Conservation (phyloP, 1,284 basidiomycete species). For the Amylostereum areolatum region DNA sequence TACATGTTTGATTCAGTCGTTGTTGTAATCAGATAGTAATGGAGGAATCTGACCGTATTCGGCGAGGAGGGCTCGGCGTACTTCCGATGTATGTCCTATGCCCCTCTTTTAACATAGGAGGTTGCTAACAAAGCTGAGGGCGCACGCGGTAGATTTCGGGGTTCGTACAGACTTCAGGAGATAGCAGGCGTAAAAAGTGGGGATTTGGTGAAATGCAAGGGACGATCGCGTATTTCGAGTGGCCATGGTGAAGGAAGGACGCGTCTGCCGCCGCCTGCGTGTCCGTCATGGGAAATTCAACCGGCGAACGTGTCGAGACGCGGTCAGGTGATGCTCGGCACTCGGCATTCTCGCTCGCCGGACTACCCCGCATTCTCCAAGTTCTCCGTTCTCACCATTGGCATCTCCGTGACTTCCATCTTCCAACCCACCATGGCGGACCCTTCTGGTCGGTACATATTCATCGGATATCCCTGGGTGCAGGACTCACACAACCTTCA, state of each 20-base stretch:
- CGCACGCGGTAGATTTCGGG: constrained; percentile 50
- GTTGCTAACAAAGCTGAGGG: background rate
- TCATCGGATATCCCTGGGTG: too few relatives aligned
- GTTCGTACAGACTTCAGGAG: constrained; percentile 67
- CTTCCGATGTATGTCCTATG: constrained; percentile 74
- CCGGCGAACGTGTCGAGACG: too few relatives aligned
- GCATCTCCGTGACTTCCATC: too few relatives aligned
- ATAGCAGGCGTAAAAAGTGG: constrained; percentile 86
- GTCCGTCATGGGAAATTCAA: too few relatives aligned
- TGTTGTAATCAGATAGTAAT: background rate
- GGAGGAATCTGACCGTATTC: constrained; percentile 43
- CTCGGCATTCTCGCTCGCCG: too few relatives aligned
- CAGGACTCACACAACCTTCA: constrained; percentile 14
- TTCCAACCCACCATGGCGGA: too few relatives aligned
- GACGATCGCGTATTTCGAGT: constrained; percentile 27
- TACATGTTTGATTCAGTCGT: constrained; percentile 16
- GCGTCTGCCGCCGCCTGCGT: too few relatives aligned
- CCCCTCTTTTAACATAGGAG: background rate
- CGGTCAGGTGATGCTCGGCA: too few relatives aligned
- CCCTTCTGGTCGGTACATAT: too few relatives aligned
- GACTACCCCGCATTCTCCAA: too few relatives aligned
- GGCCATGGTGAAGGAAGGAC: constrained; percentile 9
- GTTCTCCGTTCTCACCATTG: too few relatives aligned
- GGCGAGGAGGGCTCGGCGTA: constrained; percentile 73
- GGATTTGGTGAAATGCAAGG: constrained; percentile 52